Conservation (phyloP, 352 stramenopile genomes). For the Pythium sukuiense region DNA sequence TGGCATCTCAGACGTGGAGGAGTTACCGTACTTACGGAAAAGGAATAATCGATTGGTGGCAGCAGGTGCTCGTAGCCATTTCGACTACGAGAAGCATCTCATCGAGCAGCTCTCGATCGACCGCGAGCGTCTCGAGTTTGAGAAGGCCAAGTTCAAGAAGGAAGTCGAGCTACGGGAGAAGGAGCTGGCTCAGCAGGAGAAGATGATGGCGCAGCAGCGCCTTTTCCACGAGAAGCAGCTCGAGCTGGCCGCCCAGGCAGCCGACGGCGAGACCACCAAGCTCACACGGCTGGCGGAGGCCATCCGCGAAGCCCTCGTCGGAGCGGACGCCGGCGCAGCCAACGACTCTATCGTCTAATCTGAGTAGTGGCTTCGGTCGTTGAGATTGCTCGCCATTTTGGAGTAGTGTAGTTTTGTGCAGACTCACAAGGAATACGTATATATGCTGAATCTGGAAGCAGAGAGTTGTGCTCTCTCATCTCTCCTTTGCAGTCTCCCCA, state of each 20-base stretch:
- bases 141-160: constrained; percentile 73
- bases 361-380: background rate
- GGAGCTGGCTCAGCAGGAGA: constrained; percentile 59
- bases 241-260: constrained; percentile 42
- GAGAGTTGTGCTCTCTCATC: background rate
- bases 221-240: constrained; percentile 55
- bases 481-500: background rate
- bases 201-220: constrained; percentile 64
- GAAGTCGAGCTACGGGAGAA: constrained; percentile 71
- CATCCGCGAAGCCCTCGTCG: constrained; percentile 51
- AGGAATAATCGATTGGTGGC: constrained; percentile 36
- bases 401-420: background rate
- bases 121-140: constrained; percentile 70
- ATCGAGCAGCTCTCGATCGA: constrained; percentile 70
- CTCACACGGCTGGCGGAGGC: constrained; percentile 63
- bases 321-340: constrained; percentile 25
- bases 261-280: constrained; percentile 51
- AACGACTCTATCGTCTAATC: constrained; percentile 26
- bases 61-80: constrained; percentile 37
- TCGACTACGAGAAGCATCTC: constrained; percentile 79
- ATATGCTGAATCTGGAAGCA: background rate
- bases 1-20: constrained; percentile 28
- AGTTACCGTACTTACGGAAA: constrained; percentile 32
- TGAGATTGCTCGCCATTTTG: constrained; percentile 6
- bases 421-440: constrained; percentile 2